Evolutionary conservation across 1,284 basidiomycete species (phyloP).

Genomic region (Cutaneotrichosporon cutaneum): DNA sequence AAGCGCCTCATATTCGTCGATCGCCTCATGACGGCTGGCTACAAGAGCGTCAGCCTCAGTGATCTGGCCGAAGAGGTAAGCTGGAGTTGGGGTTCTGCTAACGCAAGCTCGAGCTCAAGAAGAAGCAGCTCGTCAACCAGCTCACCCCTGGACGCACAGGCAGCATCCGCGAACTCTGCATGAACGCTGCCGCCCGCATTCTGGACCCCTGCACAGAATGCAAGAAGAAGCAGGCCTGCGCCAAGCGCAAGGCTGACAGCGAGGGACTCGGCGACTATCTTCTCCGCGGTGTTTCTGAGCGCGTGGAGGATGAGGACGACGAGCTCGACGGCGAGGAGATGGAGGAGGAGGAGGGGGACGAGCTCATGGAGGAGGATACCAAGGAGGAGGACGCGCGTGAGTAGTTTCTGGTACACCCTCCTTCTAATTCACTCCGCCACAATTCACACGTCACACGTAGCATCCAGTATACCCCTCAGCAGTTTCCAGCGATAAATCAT

Average conservation of each 20-base stretch:
- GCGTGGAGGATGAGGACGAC: not conserved
- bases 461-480: too few species aligned
- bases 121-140: constrained; percentile 29
- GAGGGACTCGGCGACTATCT: constrained; percentile 1
- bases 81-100: not conserved
- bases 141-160: constrained; percentile 33
- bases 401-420: not conserved
- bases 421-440: not conserved
- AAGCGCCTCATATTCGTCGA: constrained; percentile 32
- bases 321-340: not conserved
- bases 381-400: not conserved
- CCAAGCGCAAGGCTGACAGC: not conserved
- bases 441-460: too few species aligned
- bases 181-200: constrained; percentile 1
- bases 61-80: constrained; percentile 29
- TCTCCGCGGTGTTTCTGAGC: not conserved
- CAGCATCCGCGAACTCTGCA: constrained; percentile 32
- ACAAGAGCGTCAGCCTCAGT: constrained; percentile 26
- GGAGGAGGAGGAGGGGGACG: constrained; percentile 5
- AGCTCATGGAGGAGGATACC: not conserved
- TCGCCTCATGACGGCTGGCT: constrained; percentile 30
- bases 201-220: constrained; percentile 1
- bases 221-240: not conserved
- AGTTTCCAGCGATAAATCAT: not conserved
- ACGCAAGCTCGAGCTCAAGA: constrained; percentile 26